Conservation (phyloP, 2,329 filamentous ascomycete species). For the Arthrobotrys sinensis region DNA sequence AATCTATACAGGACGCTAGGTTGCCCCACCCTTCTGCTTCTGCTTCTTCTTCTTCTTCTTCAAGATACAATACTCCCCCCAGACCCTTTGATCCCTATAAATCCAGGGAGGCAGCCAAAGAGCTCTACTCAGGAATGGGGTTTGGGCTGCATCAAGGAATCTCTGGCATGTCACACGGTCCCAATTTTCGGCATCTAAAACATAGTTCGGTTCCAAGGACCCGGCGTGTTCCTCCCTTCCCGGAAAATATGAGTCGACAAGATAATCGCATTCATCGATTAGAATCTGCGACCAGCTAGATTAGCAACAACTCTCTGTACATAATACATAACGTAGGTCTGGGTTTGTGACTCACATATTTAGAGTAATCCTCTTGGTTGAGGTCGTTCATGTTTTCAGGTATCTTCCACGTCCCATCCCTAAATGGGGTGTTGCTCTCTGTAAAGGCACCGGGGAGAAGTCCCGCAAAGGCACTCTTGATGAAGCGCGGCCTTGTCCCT, state of each 20-base stretch:
- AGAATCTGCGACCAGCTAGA: constrained; percentile 72
- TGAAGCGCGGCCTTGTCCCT: constrained; percentile 87
- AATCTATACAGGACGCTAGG: constrained; percentile 14
- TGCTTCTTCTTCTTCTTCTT: constrained; percentile 68
- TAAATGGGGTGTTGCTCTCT: constrained; percentile 72
- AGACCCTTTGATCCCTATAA: constrained; percentile 78
- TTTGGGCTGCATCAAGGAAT: constrained; percentile 85
- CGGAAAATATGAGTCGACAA: constrained; percentile 89
- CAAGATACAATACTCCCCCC: constrained; percentile 90
- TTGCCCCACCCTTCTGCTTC: constrained; percentile 66
- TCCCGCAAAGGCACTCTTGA: constrained; percentile 90
- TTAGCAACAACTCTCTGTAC: constrained; percentile 12
- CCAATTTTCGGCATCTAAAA: constrained; percentile 82
- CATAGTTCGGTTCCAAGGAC: constrained; percentile 83
- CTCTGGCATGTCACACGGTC: constrained; percentile 80
- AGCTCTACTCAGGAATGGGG: constrained; percentile 80
- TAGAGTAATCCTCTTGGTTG: constrained; percentile 87
- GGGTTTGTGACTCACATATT: constrained; percentile 77
- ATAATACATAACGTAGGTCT: constrained; percentile 5
- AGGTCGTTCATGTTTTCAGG: constrained; percentile 91
- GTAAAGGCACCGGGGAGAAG: constrained; percentile 91
- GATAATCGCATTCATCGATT: constrained; percentile 81
- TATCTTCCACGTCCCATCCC: constrained; percentile 81
- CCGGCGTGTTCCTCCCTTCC: constrained; percentile 71
- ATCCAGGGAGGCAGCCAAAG: constrained; percentile 84